Evolutionary conservation across 228 moss, liverwort and hornwort genomes (phyloP).

Genomic region (Sphagnum magellanicum): DNA sequence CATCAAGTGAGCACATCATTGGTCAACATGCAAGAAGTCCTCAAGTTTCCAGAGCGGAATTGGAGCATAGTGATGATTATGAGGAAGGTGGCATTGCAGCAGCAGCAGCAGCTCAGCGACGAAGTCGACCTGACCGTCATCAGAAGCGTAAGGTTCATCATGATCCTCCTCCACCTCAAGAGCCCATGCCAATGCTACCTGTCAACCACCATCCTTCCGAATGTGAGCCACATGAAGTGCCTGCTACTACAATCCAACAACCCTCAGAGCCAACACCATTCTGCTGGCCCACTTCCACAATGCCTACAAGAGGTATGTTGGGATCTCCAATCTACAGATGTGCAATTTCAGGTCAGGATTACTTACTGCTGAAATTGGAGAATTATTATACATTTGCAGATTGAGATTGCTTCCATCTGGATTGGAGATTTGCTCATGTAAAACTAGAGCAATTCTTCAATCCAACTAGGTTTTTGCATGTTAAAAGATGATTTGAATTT

Average conservation of each 20-base stretch:
- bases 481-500: not conserved
- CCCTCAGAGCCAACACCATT: conserved; percentile 20
- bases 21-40: conserved; percentile 29
- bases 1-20: conserved; percentile 18
- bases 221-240: conserved; percentile 31
- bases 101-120: conserved; percentile 5
- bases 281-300: conserved; percentile 30
- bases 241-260: conserved; percentile 8
- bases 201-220: conserved; percentile 31
- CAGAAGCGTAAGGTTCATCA: conserved; percentile 44
- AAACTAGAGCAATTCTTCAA: no score
- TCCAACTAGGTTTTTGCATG: no score
- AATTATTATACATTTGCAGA: not conserved
- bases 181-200: conserved; percentile 21
- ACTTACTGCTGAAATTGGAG: not conserved
- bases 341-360: no score
- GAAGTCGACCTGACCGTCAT: conserved; percentile 26
- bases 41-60: conserved; percentile 18
- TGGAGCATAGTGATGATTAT: conserved; percentile 36
- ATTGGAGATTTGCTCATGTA: no score
- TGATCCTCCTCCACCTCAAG: conserved; percentile 12
- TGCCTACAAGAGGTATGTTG: conserved; percentile 33
- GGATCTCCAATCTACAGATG: no score
- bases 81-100: conserved; percentile 20
- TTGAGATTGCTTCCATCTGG: not conserved